phyloP scores from a whole-genome alignment of 495 filamentous ascomycete genomes.

The Xylaria palmicola region DNA sequence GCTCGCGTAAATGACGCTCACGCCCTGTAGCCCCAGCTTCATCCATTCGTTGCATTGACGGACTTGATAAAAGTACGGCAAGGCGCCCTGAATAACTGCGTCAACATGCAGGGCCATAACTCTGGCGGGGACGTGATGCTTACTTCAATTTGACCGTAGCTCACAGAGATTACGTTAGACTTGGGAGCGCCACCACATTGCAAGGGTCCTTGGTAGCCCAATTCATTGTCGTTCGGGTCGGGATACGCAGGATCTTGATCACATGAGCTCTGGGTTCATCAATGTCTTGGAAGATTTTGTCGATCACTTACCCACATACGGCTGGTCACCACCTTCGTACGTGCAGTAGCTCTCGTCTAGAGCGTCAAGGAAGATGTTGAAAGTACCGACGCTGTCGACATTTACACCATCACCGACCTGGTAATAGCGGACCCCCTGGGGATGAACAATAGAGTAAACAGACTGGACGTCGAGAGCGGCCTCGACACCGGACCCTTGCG shows the following conservation, averaged over 20 bases:
- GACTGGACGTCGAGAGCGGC: conserved; percentile 54
- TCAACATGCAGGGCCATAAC: neutral
- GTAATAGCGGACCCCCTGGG: conserved; percentile 54
- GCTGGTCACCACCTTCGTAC: conserved; percentile 47
- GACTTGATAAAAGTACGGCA: conserved; percentile 46
- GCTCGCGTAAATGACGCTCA: conserved; percentile 67
- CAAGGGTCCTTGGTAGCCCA: conserved; percentile 39
- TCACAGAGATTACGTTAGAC: conserved; percentile 61
- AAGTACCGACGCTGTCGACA: conserved; percentile 42
- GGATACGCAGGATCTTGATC: conserved; percentile 36
- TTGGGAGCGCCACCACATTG: conserved; percentile 52
- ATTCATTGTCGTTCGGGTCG: conserved; percentile 34
- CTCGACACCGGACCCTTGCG: conserved; percentile 38
- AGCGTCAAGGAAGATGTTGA: conserved; percentile 50
- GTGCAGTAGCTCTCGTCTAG: conserved; percentile 42
- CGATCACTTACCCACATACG: conserved; percentile 30
- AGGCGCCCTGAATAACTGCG: neutral
- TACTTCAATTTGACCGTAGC: conserved; percentile 55
- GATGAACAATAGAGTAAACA: conserved; percentile 53
- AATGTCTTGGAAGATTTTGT: neutral
- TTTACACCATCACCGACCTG: conserved; percentile 52
- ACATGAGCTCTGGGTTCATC: neutral
- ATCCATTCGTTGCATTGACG: conserved; percentile 60
- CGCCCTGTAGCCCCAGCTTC: conserved; percentile 68
- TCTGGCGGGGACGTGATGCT: neutral